Evolutionary conservation across 2,329 filamentous ascomycete genomes (phyloP).

Genomic region (Pseudogymnoascus sp.): DNA sequence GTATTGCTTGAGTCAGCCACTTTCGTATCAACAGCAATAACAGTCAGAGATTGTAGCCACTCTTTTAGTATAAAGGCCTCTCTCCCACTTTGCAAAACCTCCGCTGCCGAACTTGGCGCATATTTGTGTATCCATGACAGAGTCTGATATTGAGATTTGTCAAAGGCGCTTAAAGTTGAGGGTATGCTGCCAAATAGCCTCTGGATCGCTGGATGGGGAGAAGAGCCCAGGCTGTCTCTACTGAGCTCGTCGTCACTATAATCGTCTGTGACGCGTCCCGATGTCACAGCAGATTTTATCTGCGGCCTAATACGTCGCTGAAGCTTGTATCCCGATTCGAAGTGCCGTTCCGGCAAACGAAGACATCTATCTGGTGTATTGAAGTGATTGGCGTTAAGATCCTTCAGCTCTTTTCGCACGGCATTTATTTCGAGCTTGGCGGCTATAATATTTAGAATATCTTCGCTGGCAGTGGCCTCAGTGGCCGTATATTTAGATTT

Average conservation of each 20-base stretch:
- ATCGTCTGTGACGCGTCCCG: constrained; percentile 14
- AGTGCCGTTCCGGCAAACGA: constrained; percentile 46
- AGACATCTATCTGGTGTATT: constrained; percentile 41
- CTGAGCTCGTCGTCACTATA: constrained; percentile 32
- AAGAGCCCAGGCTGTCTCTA: constrained; percentile 15
- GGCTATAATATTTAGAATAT: constrained; percentile 21
- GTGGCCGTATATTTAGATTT: constrained; percentile 25
- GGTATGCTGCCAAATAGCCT: constrained; percentile 53
- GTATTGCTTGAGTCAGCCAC: constrained; percentile 21
- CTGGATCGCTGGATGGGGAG: constrained; percentile 48
- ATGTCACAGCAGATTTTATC: constrained; percentile 26
- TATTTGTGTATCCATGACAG: constrained; percentile 79
- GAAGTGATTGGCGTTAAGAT: constrained; percentile 24
- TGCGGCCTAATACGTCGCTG: constrained; percentile 41
- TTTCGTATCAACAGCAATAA: constrained; percentile 66
- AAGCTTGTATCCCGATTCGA: constrained; percentile 49
- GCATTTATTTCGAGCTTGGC: constrained; percentile 5
- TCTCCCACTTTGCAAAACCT: constrained; percentile 66
- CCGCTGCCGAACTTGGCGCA: constrained; percentile 56
- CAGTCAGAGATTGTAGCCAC: constrained; percentile 70
- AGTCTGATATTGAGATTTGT: constrained; percentile 66
- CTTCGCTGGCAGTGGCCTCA: constrained; percentile 19
- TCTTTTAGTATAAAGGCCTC: constrained; percentile 66
- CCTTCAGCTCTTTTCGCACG: constrained; percentile 10
- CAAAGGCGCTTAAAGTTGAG: constrained; percentile 65